A percentile compares a stretch with the other conserved stretches of the same genome.
Evolutionary conservation across 805 yeast species (phyloP).

Genomic region (Sporopachydermia lactativora): DNA sequence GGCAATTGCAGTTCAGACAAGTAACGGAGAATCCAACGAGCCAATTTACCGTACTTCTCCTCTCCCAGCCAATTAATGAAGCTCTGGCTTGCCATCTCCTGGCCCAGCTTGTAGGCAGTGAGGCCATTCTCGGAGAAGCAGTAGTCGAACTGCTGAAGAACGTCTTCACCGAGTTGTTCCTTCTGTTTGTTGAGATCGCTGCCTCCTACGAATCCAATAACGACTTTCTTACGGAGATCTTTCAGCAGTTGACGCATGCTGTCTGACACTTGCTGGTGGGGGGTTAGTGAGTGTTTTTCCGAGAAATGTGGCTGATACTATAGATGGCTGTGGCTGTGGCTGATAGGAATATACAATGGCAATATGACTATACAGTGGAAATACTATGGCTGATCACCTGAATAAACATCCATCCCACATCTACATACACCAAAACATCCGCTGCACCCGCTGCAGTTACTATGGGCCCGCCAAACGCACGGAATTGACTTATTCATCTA

Average conservation of each 20-base stretch:
- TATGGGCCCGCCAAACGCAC: too few species aligned
- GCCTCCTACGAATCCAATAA: slow-evolving; percentile 97
- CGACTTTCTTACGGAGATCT: slow-evolving; percentile 80
- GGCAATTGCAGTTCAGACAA: slow-evolving; percentile 82
- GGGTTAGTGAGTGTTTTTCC: too few species aligned
- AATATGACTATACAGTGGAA: too few species aligned
- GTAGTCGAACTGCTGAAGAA: slow-evolving; percentile 72
- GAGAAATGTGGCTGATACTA: too few species aligned
- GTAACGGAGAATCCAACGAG: slow-evolving; percentile 73
- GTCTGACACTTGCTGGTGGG: too few species aligned
- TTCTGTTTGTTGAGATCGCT: slow-evolving; percentile 87
- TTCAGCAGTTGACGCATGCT: slow-evolving; percentile 55
- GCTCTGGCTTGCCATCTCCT: slow-evolving; percentile 82
- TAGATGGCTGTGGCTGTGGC: too few species aligned
- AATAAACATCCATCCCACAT: too few species aligned
- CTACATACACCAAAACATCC: too few species aligned
- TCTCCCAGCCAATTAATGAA: slow-evolving; percentile 95
- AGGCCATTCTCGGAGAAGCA: slow-evolving; percentile 96
- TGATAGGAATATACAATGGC: too few species aligned
- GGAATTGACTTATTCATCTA: too few species aligned
- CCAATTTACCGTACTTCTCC: slow-evolving; percentile 81
- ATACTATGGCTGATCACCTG: too few species aligned
- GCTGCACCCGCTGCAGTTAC: too few species aligned
- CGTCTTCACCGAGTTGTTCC: slow-evolving; percentile 83
- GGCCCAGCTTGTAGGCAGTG: slow-evolving; percentile 89